Evolutionary conservation across 805 yeast species (phyloP).

Genomic region (Cyberlindnera bimundalis): DNA sequence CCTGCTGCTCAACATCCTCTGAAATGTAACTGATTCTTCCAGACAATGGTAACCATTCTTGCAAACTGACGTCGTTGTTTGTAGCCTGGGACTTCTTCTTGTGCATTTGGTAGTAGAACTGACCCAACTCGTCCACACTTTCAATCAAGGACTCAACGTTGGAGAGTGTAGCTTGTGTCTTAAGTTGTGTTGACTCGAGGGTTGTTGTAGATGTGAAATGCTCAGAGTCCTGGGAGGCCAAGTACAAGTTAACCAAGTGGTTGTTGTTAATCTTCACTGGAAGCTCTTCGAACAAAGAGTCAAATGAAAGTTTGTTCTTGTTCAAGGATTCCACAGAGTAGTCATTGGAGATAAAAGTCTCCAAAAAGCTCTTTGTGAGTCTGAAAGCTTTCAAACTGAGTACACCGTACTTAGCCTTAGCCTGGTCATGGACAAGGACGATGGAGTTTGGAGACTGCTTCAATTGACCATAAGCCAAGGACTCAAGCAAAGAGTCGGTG

Average conservation of each 20-base stretch:
- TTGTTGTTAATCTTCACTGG: constrained; percentile 65
- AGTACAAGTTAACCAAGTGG: constrained; percentile 57
- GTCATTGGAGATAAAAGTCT: constrained; percentile 45
- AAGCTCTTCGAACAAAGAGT: constrained; percentile 69
- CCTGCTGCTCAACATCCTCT: constrained; percentile 26
- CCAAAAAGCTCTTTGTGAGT: constrained; percentile 58
- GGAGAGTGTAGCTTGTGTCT: constrained; percentile 17
- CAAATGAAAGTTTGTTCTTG: constrained; percentile 55
- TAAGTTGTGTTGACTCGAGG: constrained; percentile 20
- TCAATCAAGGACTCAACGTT: constrained; percentile 26
- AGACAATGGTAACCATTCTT: constrained; percentile 30
- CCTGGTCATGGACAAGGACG: constrained; percentile 66
- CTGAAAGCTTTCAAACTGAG: constrained; percentile 67
- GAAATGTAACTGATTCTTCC: constrained; percentile 29
- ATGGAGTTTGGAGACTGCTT: constrained; percentile 48
- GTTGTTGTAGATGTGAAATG: constrained; percentile 20
- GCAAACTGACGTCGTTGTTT: constrained; percentile 14
- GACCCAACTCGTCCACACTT: constrained; percentile 25
- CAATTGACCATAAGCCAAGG: constrained; percentile 62
- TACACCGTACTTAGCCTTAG: constrained; percentile 59
- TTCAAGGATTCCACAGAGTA: constrained; percentile 65
- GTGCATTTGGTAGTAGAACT: constrained; percentile 25
- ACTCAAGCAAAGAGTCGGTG: constrained; percentile 63
- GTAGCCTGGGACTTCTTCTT: constrained; percentile 21
- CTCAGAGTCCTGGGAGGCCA: constrained; percentile 32